Conservation (phyloP, 495 filamentous ascomycete genomes). For the Rusavskia elegans region DNA sequence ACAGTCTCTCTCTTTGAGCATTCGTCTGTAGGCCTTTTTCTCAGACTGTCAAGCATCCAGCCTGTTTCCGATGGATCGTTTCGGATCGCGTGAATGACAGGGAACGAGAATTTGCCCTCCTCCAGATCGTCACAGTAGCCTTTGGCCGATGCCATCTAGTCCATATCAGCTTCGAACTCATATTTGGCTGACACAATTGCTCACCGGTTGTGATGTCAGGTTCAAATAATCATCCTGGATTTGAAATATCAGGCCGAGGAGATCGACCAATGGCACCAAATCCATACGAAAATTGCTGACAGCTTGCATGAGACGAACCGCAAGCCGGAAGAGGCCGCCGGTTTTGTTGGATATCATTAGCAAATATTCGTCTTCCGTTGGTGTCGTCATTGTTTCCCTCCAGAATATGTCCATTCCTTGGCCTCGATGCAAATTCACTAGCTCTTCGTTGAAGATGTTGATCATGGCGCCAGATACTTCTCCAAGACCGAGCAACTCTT, state of each 20-base stretch:
- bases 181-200: background rate
- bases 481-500: slow-evolving; percentile 26
- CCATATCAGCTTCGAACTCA: background rate
- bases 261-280: slow-evolving; percentile 10
- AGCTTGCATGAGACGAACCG: slow-evolving; percentile 16
- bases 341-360: slow-evolving; percentile 21
- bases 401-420: slow-evolving; percentile 23
- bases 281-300: slow-evolving; percentile 5
- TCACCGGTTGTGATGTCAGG: slow-evolving; percentile 7
- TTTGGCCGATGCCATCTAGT: slow-evolving; percentile 27
- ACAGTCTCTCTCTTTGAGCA: background rate
- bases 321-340: slow-evolving; percentile 20
- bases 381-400: slow-evolving; percentile 15
- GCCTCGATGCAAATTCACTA: slow-evolving; percentile 17
- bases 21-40: background rate
- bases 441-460: slow-evolving; percentile 13
- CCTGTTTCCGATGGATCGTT: background rate
- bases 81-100: slow-evolving; percentile 19
- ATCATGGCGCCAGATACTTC: slow-evolving; percentile 11
- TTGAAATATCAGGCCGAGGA: slow-evolving; percentile 19
- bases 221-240: slow-evolving; percentile 25
- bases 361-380: slow-evolving; percentile 18
- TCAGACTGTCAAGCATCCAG: background rate
- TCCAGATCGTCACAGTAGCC: slow-evolving; percentile 38
- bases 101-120: slow-evolving; percentile 38